Base-by-base conservation (phyloP, 2,329 filamentous ascomycete genomes). In the Neonectria punicea region DNA sequence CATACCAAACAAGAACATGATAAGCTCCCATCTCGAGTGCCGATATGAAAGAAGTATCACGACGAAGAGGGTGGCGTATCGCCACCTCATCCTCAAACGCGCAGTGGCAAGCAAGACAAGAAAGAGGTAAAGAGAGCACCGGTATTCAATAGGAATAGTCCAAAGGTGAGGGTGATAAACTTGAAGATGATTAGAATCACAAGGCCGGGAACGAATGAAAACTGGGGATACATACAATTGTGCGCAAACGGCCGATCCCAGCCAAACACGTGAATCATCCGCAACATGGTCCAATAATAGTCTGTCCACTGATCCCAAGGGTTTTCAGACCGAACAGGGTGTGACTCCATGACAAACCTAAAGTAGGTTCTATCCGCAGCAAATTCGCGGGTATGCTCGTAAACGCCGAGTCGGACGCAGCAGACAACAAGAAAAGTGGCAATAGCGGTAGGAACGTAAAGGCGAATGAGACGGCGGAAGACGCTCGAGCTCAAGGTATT, bases 91-190 rank as follows among this genome's bases (percentile, higher is more conserved):
- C 44, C 80, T 79, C 30, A 87, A 72, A 36, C 83, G 79, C 3
- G 84, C 83, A 10, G 84, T 81, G 20, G 81, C 86, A 5, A 88
- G 66, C n/a, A 88, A 74, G 9, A 81, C 79, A 5, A 89, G 76
- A 74, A 89, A 89, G 11, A 89, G 80, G 62, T 86, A 80, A 73
- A 89, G 83, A 2, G 85, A 88, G 73, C 84, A 86, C 62, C 85
- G 81, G 70, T 87, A 88, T 74, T 90, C 87, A 47, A 88, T 82
- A 3, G 87, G 87, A 44, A 90, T 89, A 5, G 87, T 89, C 87
- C 87, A 90, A 14, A 89, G 76, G 66, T 89, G 87, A n/a, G 86
- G 81, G 70, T 89, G 86, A 70, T 88, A 87, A 20, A 74, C 80
- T 74, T 18, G n/a, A n/a, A 57, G 8, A 53, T 25, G 30, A 66